Conservation (phyloP, 2,329 filamentous ascomycete genomes). For the Cladosporium sp. region DNA sequence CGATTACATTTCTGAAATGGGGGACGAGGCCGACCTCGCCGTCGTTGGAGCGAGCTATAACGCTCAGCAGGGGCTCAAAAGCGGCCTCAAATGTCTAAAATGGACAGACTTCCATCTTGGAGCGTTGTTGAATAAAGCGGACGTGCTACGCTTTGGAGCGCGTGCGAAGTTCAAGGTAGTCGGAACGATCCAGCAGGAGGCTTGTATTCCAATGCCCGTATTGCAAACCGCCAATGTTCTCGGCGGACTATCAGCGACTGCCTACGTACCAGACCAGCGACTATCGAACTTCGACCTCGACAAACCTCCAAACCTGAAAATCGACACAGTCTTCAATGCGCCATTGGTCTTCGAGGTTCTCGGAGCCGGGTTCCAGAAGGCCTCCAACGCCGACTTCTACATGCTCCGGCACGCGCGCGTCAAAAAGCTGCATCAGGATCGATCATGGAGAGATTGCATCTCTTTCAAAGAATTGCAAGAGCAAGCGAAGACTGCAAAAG, state of each 20-base stretch:
- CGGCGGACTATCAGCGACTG: slow-evolving; percentile 35
- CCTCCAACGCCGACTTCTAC: slow-evolving; percentile 64
- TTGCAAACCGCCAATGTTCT: slow-evolving; percentile 40
- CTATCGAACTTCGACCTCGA: slow-evolving; percentile 21
- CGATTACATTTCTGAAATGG: slow-evolving; percentile 72
- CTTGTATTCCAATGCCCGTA: slow-evolving; percentile 43
- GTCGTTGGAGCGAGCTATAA: slow-evolving; percentile 72
- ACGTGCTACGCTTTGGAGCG: slow-evolving; percentile 47
- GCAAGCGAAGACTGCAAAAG: slow-evolving; percentile 56
- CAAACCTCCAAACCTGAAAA: slow-evolving; percentile 17
- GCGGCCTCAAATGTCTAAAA: slow-evolving; percentile 43
- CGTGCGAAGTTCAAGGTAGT: slow-evolving; percentile 63
- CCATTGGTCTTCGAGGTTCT: slow-evolving; percentile 76
- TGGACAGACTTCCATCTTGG: slow-evolving; percentile 82
- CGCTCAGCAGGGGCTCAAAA: slow-evolving; percentile 54
- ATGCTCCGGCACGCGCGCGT: slow-evolving; percentile 72
- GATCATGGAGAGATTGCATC: slow-evolving; percentile 63
- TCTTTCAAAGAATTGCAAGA: slow-evolving; percentile 66
- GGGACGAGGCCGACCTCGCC: slow-evolving; percentile 78
- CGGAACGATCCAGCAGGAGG: slow-evolving; percentile 45
- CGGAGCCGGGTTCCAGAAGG: slow-evolving; percentile 74
- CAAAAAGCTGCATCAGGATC: slow-evolving; percentile 71
- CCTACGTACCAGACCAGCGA: slow-evolving; percentile 21
- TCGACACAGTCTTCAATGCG: slow-evolving; percentile 56
- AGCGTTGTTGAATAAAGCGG: slow-evolving; percentile 65